Base-by-base conservation (phyloP, 352 stramenopile species). In the Halophytophthora batemanensis region DNA sequence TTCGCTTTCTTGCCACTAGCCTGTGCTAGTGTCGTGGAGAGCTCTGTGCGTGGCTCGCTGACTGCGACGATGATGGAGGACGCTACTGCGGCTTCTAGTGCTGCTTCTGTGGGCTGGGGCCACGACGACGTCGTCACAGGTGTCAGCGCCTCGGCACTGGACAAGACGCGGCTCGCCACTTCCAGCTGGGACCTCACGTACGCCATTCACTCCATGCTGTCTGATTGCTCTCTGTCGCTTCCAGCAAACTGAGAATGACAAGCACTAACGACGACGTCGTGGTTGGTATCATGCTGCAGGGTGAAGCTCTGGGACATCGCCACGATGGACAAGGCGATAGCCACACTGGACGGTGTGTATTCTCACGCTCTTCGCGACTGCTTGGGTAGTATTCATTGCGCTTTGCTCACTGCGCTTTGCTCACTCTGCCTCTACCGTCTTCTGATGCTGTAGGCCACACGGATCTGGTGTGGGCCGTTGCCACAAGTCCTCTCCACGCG, bases 241-340 rank as follows among this genome's bases (percentile, higher is more conserved):
- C 22, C 11, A n/a, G n/a, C n/a, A n/a, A n/a, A n/a, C n/a, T n/a
- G n/a, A n/a, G n/a, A n/a, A n/a, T n/a, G n/a, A n/a, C n/a, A n/a
- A n/a, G n/a, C n/a, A n/a, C n/a, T n/a, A n/a, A n/a, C n/a, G n/a
- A n/a, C n/a, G n/a, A n/a, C n/a, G n/a, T n/a, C n/a, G n/a, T n/a
- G n/a, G n/a, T n/a, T n/a, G n/a, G n/a, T n/a, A n/a, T n/a, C n/a
- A n/a, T 13, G 23, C 0, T 40, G 17, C 34, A 89, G 78, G 5
- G 78, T 91, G 44, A 91, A 91, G 56, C 21, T 93, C 4, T 93
- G 82, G 82, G 76, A 93, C 65, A 56, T 87, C 35, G 43, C 40
- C 5, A 45, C 58, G 4, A 73, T 78, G 61, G 61, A 77, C 45
- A 79, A 72, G 53, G 65, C 66, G 1, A 17, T 83, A 17, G 64